Conservation (phyloP, 371 early-diverging fungal species). For the Rozella allomycis region DNA sequence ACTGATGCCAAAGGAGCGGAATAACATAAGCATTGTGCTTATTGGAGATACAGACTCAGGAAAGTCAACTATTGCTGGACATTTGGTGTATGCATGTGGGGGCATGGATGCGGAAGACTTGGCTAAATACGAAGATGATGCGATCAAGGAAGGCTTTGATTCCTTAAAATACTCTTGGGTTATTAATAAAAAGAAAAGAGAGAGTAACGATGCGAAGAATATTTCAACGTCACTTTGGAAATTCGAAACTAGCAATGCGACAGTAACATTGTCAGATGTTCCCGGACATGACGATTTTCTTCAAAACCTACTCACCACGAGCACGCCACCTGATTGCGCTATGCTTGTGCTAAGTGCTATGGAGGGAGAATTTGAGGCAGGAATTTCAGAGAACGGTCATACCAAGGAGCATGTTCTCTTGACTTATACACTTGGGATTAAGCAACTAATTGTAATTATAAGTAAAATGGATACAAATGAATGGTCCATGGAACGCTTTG, state of each 20-base stretch:
- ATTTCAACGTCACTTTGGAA: slow-evolving; percentile 91
- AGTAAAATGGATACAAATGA: slow-evolving; percentile 97
- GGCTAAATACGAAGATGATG: slow-evolving; percentile 98
- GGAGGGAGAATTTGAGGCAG: slow-evolving; percentile 94
- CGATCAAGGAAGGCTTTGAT: slow-evolving; percentile 93
- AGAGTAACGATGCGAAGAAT: slow-evolving; percentile 95
- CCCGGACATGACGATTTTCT: slow-evolving; percentile 99
- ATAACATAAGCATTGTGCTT: slow-evolving; percentile 16
- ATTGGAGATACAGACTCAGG: slow-evolving; percentile 26
- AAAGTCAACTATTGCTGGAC: slow-evolving; percentile 39
- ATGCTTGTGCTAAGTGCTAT: slow-evolving; percentile 88
- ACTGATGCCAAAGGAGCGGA: no score
- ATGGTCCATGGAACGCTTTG: slow-evolving; percentile 81
- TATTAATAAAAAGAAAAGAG: slow-evolving; percentile 53
- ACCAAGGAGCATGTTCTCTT: slow-evolving; percentile 99
- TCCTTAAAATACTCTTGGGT: slow-evolving; percentile 95
- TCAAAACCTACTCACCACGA: slow-evolving; percentile 98
- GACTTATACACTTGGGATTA: slow-evolving; percentile 90
- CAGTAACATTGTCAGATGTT: slow-evolving; percentile 88
- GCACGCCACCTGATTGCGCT: slow-evolving; percentile 88
- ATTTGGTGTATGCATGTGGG: slow-evolving; percentile 97
- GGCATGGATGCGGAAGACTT: slow-evolving; percentile 94
- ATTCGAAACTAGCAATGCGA: slow-evolving; percentile 88
- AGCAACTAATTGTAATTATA: slow-evolving; percentile 88
- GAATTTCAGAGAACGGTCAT: slow-evolving; percentile 36